A percentile compares a stretch with the other conserved stretches of the same genome.
These are phyloP conservation scores for Salvia hispanica DNA, from an alignment of 257 asterid genomes.

Conservation along the genomic window DNA sequence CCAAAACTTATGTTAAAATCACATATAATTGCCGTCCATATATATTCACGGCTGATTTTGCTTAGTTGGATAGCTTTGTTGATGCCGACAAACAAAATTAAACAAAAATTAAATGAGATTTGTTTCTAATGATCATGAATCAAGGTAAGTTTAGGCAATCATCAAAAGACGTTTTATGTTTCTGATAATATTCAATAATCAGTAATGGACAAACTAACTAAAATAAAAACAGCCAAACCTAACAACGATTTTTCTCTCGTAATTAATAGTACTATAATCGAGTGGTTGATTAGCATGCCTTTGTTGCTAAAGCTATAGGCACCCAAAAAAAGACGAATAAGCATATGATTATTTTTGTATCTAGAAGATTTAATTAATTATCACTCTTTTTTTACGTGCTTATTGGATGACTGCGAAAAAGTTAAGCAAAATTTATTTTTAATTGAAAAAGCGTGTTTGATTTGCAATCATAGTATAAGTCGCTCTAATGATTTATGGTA, in stretches of 20 bases:
- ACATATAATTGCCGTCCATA: no score
- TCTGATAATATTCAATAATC: conserved; percentile 25
- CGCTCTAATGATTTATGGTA: conserved; percentile 40
- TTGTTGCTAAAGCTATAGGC: conserved; percentile 24
- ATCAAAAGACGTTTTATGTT: conserved; percentile 11
- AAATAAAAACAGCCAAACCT: conserved; percentile 4
- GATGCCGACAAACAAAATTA: conserved; percentile 38
- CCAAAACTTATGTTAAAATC: no score
- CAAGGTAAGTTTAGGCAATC: conserved; percentile 6
- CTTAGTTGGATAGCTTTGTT: conserved; percentile 29
- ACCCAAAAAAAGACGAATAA: conserved; percentile 10
- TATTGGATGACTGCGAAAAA: conserved; percentile 13
- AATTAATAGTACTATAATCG: conserved; percentile 7
- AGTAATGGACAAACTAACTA: conserved; percentile 11
- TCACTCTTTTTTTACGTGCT: conserved; percentile 24
- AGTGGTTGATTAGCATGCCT: conserved; percentile 22
- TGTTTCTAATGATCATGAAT: neutral
- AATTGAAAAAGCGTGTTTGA: conserved; percentile 26
- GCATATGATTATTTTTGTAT: conserved; percentile 13
- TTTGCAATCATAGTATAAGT: conserved; percentile 32
- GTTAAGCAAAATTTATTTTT: conserved; percentile 33
- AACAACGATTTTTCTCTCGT: no score
- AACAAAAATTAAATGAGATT: neutral
- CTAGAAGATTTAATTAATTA: conserved; percentile 27
- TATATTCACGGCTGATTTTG: conserved; percentile 5